Evolutionary conservation across 371 early-diverging fungal species (phyloP), one percentile per base, ranked within the genome.

Genomic region (Chytridiales sp.): DNA sequence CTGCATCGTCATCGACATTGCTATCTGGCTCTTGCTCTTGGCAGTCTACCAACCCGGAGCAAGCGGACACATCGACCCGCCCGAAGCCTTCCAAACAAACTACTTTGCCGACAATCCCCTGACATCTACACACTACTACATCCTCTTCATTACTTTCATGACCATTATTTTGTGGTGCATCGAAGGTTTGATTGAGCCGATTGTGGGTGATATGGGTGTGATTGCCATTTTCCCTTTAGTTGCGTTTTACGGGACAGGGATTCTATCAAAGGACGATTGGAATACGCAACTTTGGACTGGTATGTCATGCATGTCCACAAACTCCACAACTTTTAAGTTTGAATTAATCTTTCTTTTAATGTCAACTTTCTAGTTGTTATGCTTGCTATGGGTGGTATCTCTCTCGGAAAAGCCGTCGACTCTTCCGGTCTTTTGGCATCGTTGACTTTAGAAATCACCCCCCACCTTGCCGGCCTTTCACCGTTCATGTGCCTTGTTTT

Each of bases 251-350:
- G 91, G 90, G 3, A 83, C 91, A 3, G 92, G 93, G 26, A 75
- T 97, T 4, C 79, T 97, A 51, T 83, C 84, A 59, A 97, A 97
- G 71, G 95, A 97, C 47, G 98, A 97, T 64, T 90, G 94, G 60
- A 94, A 97, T 75, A 87, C 58, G 54, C 70, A 75, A 50, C 56
- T 78, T 48, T 77, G 76, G 77, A 53, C 62, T 31, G 75, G 75
- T 70, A 40, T 42, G 67, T 42, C 27, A 17, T 46, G 9, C 56
- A 26, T 57, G n/a, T n/a, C n/a, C n/a, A n/a, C n/a, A n/a, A n/a
- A n/a, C n/a, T n/a, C n/a, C n/a, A n/a, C n/a, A n/a, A n/a, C 3
- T 54, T 48, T 50, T 51, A 8, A 26, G 44, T 35, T 11, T 40
- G 30, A 3, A 17, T 64, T 50, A 17, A 19, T 29, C n/a, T 31